Percentiles rank a stretch among this genome's conserved stretches.
Conservation (phyloP, 1,284 basidiomycete species). For the Ganoderma meredithae region DNA sequence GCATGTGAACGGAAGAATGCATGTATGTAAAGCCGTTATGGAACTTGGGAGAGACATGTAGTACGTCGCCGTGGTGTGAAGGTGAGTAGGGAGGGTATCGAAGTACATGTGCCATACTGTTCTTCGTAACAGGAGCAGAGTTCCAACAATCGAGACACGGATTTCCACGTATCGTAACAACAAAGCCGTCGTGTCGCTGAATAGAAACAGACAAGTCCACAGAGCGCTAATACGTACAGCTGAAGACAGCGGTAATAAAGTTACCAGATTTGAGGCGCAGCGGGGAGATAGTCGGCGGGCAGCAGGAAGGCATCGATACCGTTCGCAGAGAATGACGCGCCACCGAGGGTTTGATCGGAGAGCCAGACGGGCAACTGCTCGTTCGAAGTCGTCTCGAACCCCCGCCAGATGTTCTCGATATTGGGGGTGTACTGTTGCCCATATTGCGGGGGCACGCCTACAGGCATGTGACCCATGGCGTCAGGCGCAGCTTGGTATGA, state of each 20-base stretch:
- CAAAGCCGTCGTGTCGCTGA: constrained; percentile 18
- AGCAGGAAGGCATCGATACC: constrained; percentile 86
- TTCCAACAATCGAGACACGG: constrained; percentile 16
- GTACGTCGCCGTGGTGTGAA: constrained; percentile 21
- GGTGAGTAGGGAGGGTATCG: constrained; percentile 26
- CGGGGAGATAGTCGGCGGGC: constrained; percentile 74
- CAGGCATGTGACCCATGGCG: constrained; percentile 35
- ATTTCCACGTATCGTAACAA: constrained; percentile 25
- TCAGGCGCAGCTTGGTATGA: constrained; percentile 37
- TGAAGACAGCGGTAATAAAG: constrained; percentile 17
- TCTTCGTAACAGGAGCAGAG: constrained; percentile 19
- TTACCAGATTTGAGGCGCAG: constrained; percentile 77
- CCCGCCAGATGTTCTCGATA: constrained; percentile 78
- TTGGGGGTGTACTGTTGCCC: constrained; percentile 50
- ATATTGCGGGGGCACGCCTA: constrained; percentile 41
- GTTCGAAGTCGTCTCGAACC: constrained; percentile 71
- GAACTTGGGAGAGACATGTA: constrained; percentile 17
- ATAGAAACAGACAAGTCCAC: constrained; percentile 8
- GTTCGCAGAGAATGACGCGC: constrained; percentile 74
- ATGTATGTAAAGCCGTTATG: constrained; percentile 13
- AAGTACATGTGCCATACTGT: constrained; percentile 28
- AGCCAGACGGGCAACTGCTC: constrained; percentile 85
- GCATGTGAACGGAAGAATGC: constrained; percentile 3
- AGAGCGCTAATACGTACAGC: constrained; percentile 16
- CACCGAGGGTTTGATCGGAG: constrained; percentile 80